Conservation (phyloP, 208 protist species). For the Trypanosoma platydactyli region DNA sequence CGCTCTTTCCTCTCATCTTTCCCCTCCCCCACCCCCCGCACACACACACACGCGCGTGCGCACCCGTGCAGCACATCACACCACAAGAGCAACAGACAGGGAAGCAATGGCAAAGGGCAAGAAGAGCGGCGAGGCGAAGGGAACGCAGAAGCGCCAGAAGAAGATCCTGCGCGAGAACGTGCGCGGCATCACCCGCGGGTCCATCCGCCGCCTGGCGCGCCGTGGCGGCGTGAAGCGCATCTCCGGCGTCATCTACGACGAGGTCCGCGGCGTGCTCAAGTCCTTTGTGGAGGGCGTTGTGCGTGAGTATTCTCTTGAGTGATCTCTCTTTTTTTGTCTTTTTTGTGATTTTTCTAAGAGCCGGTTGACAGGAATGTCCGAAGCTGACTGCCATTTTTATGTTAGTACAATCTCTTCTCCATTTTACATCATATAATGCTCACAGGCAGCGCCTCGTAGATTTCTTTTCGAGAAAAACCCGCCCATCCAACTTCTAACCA, state of each 20-base stretch:
- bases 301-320: too few species aligned
- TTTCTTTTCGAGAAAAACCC: too few species aligned
- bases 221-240: conserved; percentile 93
- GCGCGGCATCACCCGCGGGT: conserved; percentile 80
- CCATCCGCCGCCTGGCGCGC: conserved; percentile 89
- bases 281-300: conserved; percentile 68
- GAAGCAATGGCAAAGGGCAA: conserved; percentile 72
- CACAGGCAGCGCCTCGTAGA: too few species aligned
- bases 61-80: neutral
- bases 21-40: neutral
- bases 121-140: conserved; percentile 69
- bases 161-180: conserved; percentile 89
- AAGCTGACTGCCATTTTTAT: too few species aligned
- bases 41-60: neutral
- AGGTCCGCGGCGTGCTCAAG: conserved; percentile 65
- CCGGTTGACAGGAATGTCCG: too few species aligned
- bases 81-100: neutral
- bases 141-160: conserved; percentile 80
- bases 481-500: too few species aligned
- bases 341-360: too few species aligned
- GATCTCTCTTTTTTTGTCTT: too few species aligned
- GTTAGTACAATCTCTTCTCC: too few species aligned
- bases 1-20: neutral
- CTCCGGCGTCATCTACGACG: conserved; percentile 41
- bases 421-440: too few species aligned